Base-by-base conservation (phyloP, 192 early-diverging fungal species). In the Gonapodya prolifera region DNA sequence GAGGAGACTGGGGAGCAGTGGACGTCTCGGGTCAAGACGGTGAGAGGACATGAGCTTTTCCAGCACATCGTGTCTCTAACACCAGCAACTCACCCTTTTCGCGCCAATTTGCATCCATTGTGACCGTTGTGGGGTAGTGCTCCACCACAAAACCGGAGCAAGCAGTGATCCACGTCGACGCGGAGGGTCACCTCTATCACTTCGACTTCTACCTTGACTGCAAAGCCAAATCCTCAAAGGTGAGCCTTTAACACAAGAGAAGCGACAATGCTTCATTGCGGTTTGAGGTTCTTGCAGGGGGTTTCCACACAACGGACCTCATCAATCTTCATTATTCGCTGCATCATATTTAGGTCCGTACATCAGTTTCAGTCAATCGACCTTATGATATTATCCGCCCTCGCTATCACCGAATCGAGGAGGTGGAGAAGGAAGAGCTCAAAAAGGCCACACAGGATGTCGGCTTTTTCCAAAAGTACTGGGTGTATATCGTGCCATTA, bases 391-490 rank as follows among this genome's bases (percentile, higher is more conserved):
- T 8, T 61, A 23, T 23, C 23, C 45, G 45, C 8, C 45, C 45
- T 23, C 45, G 45, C 45, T 61, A 61, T 61, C 45, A 61, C 23
- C 45, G 45, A 8, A 2, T 73, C 18, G 71, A 18, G 18, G 71
- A 30, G 71, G 71, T 73, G 31, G 71, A 73, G 31, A 18, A 73
- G 71, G 71, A 73, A 32, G 28, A 73, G 71, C 2, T 16, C 8
- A 73, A 73, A 61, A 61, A 61, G 23, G 45, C 45, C 8, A 32
- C 2, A 32, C 2, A 18, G 28, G 71, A 73, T 2, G 71, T 2
- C 71, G 31, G 18, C 71, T 73, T 73, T 29, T 73, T 73, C 8
- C 71, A 73, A 29, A 73, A 73, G 71, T 73, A 73, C 71, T 73
- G 71, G 71, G 29, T 73, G 2, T 73, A 73, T 29, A 73, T 73